These are phyloP conservation scores for Russula olivacea DNA, from an alignment of 768 basidiomycete genomes.

Conservation along the genomic window DNA sequence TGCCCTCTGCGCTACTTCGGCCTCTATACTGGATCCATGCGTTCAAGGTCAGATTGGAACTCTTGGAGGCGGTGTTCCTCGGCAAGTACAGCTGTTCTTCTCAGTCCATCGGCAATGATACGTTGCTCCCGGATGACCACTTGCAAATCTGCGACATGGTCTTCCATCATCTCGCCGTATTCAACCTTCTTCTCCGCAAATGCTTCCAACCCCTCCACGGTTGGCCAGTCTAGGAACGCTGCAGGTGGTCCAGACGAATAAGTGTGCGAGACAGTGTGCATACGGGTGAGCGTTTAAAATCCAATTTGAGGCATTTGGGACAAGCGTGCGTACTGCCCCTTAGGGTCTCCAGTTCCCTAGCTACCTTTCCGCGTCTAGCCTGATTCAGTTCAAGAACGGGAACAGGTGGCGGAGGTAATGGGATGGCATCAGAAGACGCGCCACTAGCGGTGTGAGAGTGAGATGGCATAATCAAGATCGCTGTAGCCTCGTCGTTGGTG, in stretches of 20 bases:
- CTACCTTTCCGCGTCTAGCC: neutral
- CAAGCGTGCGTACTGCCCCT: neutral
- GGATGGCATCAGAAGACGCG: neutral
- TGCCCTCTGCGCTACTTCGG: neutral
- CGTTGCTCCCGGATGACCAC: neutral
- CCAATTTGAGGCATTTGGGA: neutral
- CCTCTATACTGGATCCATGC: neutral
- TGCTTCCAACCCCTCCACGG: conserved; percentile 3
- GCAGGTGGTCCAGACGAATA: neutral
- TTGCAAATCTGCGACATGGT: neutral
- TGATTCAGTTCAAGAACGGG: neutral
- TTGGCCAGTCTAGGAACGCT: conserved; percentile 14
- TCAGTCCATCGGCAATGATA: neutral
- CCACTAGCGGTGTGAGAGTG: neutral
- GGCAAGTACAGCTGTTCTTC: neutral
- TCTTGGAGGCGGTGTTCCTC: conserved; percentile 1
- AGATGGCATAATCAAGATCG: neutral
- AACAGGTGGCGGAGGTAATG: neutral
- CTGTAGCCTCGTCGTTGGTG: neutral
- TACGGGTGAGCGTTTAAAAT: neutral
- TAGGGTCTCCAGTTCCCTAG: neutral
- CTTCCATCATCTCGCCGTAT: neutral
- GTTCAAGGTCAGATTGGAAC: neutral
- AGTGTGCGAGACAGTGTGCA: too few species aligned
- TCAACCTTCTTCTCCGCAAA: conserved; percentile 6